A percentile compares a stretch with the other conserved stretches of the same genome.
Conservation (phyloP, 2,329 filamentous ascomycete species). For the Venturia aucupariae region DNA sequence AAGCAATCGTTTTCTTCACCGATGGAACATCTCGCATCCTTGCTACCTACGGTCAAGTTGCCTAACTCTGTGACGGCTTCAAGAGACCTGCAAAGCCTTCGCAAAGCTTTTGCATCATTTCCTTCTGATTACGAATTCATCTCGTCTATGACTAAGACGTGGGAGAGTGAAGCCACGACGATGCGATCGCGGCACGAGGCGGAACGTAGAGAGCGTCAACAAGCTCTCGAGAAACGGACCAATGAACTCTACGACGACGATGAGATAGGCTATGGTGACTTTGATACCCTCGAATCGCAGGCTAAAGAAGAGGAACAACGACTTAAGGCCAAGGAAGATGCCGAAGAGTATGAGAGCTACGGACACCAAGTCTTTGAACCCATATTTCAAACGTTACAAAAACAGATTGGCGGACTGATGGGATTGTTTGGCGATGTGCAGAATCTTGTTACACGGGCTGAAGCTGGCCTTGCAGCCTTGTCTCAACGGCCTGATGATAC, state of each 20-base stretch:
- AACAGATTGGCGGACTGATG: conserved; percentile 41
- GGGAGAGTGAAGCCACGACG: conserved; percentile 37
- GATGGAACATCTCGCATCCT: conserved; percentile 16
- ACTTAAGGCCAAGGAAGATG: conserved; percentile 43
- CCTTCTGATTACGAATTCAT: conserved; percentile 20
- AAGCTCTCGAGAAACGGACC: conserved; percentile 43
- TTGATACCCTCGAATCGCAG: conserved; percentile 45
- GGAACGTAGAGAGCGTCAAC: conserved; percentile 41
- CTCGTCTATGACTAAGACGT: conserved; percentile 25
- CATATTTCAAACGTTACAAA: conserved; percentile 39
- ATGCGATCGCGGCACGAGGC: conserved; percentile 38
- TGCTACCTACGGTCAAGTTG: conserved; percentile 21
- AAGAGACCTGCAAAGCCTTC: conserved; percentile 20
- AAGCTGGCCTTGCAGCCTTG: conserved; percentile 9
- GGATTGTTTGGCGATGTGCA: conserved; percentile 37
- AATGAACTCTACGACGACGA: conserved; percentile 47
- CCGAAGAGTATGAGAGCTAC: conserved; percentile 42
- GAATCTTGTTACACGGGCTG: conserved; percentile 27
- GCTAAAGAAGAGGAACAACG: conserved; percentile 44
- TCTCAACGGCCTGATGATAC: conserved; percentile 22
- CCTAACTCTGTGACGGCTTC: conserved; percentile 11
- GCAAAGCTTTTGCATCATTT: conserved; percentile 17
- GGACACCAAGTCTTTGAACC: conserved; percentile 41
- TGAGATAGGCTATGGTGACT: conserved; percentile 49
- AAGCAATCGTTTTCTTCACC: not conserved